Base-by-base conservation (phyloP, 768 basidiomycete species). In the Tephrocybe rancida region DNA sequence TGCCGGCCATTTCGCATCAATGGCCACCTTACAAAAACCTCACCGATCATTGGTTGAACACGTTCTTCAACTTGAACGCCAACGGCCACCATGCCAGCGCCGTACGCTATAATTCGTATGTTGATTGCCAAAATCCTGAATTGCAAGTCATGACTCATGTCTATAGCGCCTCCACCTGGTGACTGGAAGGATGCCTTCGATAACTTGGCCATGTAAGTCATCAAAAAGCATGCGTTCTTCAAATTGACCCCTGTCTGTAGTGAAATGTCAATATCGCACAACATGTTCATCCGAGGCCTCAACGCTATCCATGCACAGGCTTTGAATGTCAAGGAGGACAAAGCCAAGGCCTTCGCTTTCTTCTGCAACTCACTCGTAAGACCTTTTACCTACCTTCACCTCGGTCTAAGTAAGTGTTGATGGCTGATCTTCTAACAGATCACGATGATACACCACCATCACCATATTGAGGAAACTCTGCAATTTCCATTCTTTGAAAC, bases 211-310 rank as follows among this genome's bases (percentile, higher is more conserved):
- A 68, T 70, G 68, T 66, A 54, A 30, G 62, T 32, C 18, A 37
- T 9, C 24, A 29, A 18, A 32, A 32, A 7, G 25, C 26, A 2
- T 30, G 21, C 32, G 6, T 42, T 5, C 5, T 10, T 11, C 9
- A 43, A 9, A 18, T 7, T 18, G 21, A 7, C 30, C 21, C 27
- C 30, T 32, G 2, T 4, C 16, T 45, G 30, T 26, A 37, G 70
- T 11, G 61, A 70, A 11, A 71, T 70, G 70, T 54, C 65, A 24
- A 60, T 67, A 4, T 52, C 64, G 0, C 69, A 71, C 43, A 70
- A 70, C 50, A 61, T 57, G 59, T 64, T 69, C 39, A 64, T 70
- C 24, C 65, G 62, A 37, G 65, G 66, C 1, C 25, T 69, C 0
- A 68, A 71, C 26, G 64, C 69, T 5, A 59, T 68, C 6, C 49